Evolutionary conservation across 2,329 filamentous ascomycete species (phyloP).

Genomic region (Calonectria crousiana): DNA sequence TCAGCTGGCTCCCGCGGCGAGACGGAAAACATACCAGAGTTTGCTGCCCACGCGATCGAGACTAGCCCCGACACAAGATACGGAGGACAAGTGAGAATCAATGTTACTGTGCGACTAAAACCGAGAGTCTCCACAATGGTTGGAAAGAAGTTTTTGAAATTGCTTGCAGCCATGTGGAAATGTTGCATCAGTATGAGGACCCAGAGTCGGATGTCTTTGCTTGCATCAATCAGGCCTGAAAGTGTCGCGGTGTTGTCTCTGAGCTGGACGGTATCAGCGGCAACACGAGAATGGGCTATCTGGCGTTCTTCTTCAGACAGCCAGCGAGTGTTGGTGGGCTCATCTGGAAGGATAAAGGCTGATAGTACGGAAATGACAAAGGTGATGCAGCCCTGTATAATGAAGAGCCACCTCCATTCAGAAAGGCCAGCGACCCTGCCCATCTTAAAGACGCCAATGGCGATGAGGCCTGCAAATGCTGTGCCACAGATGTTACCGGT

Average conservation of each 20-base stretch:
- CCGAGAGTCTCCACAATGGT: slow-evolving; percentile 43
- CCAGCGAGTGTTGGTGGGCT: slow-evolving; percentile 56
- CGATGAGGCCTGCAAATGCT: slow-evolving; percentile 58
- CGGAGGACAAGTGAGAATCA: slow-evolving; percentile 52
- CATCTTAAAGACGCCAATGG: slow-evolving; percentile 54
- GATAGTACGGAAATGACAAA: slow-evolving; percentile 37
- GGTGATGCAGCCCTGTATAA: slow-evolving; percentile 69
- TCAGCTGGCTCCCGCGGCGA: slow-evolving; percentile 47
- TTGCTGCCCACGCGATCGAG: slow-evolving; percentile 15
- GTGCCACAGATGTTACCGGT: slow-evolving; percentile 51
- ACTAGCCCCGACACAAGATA: slow-evolving; percentile 53
- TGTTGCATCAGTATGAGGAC: slow-evolving; percentile 63
- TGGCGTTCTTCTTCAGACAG: slow-evolving; percentile 58
- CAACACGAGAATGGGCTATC: slow-evolving; percentile 54
- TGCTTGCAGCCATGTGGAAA: slow-evolving; percentile 61
- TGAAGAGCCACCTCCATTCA: slow-evolving; percentile 64
- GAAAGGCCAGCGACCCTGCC: slow-evolving; percentile 35
- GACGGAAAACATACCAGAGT: slow-evolving; percentile 40
- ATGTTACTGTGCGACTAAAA: slow-evolving; percentile 38
- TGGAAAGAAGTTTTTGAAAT: slow-evolving; percentile 52
- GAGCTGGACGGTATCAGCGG: slow-evolving; percentile 59
- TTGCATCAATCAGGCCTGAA: slow-evolving; percentile 58
- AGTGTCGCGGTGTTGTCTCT: slow-evolving; percentile 54
- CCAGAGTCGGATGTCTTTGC: slow-evolving; percentile 59
- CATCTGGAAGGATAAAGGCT: slow-evolving; percentile 47